These are phyloP conservation scores for Aspergillus terreus DNA, from an alignment of 2,329 filamentous ascomycete species.

Conservation along the genomic window DNA sequence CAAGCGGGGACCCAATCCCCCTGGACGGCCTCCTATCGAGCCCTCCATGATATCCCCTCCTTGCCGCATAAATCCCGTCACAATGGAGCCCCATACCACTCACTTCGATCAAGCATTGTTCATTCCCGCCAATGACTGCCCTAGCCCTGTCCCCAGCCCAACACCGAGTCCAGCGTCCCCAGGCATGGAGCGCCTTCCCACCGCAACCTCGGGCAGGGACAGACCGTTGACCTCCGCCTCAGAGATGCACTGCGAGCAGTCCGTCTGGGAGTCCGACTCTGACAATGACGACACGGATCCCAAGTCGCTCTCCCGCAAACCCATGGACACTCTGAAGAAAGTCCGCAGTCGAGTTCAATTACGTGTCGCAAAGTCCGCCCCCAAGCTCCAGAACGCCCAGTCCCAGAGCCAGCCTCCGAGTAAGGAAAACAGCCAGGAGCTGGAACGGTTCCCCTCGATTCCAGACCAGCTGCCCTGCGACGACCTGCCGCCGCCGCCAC, in stretches of 20 bases:
- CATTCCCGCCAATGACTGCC: constrained; percentile 35
- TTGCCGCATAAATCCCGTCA: constrained; percentile 35
- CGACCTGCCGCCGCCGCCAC: constrained; percentile 15
- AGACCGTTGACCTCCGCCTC: constrained; percentile 32
- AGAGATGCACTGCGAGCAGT: constrained; percentile 33
- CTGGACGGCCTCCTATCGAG: constrained; percentile 28
- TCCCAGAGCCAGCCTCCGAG: constrained; percentile 10
- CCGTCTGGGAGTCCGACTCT: constrained; percentile 40
- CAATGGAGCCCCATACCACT: constrained; percentile 35
- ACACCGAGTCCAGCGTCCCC: constrained; percentile 23
- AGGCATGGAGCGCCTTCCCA: constrained; percentile 26
- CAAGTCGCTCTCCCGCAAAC: constrained; percentile 33
- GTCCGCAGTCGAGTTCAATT: constrained; percentile 39
- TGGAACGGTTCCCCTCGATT: constrained; percentile 29
- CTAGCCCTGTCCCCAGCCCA: constrained; percentile 35
- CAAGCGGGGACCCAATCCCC: constrained; percentile 22
- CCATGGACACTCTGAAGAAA: constrained; percentile 38
- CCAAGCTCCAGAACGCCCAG: constrained; percentile 26
- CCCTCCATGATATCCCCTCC: constrained; percentile 39
- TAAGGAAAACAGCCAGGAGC: constrained; percentile 2
- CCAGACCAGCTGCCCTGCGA: constrained; percentile 20
- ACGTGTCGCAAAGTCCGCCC: constrained; percentile 35
- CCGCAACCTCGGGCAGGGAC: constrained; percentile 23
- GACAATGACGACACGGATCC: constrained; percentile 32
- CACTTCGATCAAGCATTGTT: constrained; percentile 40